Base-by-base conservation (phyloP, 495 filamentous ascomycete species). In the Opeltia flavorubescens region DNA sequence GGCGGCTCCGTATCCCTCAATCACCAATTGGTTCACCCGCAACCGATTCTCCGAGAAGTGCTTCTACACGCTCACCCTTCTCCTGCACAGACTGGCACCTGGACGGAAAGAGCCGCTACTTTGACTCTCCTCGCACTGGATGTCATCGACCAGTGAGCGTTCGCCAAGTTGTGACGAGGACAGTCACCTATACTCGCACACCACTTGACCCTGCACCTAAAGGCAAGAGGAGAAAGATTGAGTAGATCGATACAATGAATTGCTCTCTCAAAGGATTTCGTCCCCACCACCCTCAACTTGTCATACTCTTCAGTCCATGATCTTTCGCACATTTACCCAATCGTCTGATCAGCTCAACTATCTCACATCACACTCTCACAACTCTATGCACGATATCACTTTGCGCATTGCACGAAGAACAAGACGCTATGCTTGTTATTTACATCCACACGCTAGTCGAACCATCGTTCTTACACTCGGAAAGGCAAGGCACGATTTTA, bases 111-210 rank as follows among this genome's bases (percentile, higher is more conserved):
- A 56, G 18, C 59, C 68, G 30, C 40, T 54, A 12, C 58, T 68
- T 4, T 47, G 60, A 38, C 64, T 55, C 48, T 56, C 65, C 18
- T 36, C 45, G 45, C 42, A 54, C 47, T 13, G 53, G 54, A 5
- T 54, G 44, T 17, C 44, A 53, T 21, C 62, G 59, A 31, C 41
- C 62, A 1, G 62, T 72, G 41, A 72, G 67, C 43, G 68, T 74
- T 11, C 56, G 61, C 26, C 67, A 72, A 51, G 64, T 74, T 13
- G 65, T 74, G 11, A 74, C 70, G 0, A 60, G 66, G 13, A 74
- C 70, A 1, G 64, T 74, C 4, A 72, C 55, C 43, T 58, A 58
- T 43, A 58, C 55, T 24, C 44, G 54, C 8, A 53, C 53, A 2
- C 52, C 55, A 13, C 55, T 58, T 39, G 55, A 58, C 36, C 55